Conservation (phyloP, 192 early-diverging fungal species). For the Pilaira anomala region DNA sequence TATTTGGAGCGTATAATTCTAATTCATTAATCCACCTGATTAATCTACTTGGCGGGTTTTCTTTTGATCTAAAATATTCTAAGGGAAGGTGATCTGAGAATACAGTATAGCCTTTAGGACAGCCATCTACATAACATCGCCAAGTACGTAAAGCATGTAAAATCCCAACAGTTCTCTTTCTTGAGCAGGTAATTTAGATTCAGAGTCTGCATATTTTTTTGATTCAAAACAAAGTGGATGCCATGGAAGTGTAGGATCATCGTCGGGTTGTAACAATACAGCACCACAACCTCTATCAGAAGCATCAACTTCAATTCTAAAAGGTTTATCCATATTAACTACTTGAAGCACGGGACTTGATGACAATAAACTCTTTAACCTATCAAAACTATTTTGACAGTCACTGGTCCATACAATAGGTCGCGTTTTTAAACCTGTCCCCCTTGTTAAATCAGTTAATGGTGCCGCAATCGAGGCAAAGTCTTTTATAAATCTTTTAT, state of each 20-base stretch:
- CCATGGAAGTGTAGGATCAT: background rate
- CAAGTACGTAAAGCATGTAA: slow-evolving; percentile 14
- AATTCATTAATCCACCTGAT: slow-evolving; percentile 6
- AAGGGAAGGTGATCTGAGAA: slow-evolving; percentile 11
- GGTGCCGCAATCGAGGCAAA: slow-evolving; percentile 20
- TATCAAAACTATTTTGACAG: slow-evolving; percentile 5
- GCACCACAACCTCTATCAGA: background rate
- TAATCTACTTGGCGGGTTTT: slow-evolving; percentile 1
- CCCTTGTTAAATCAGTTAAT: slow-evolving; percentile 6
- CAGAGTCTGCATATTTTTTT: slow-evolving; percentile 27
- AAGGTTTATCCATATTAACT: slow-evolving; percentile 7
- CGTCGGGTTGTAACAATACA: background rate
- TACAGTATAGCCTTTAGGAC: background rate
- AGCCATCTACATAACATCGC: slow-evolving; percentile 11
- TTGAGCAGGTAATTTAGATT: slow-evolving; percentile 33
- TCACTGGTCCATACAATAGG: slow-evolving; percentile 2
- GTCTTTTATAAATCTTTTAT: slow-evolving; percentile 17
- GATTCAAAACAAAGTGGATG: slow-evolving; percentile 36
- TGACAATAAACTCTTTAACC: background rate
- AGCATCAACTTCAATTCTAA: background rate
- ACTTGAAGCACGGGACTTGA: background rate
- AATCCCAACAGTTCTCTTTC: slow-evolving; percentile 18
- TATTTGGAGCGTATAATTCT: slow-evolving; percentile 10
- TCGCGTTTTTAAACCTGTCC: slow-evolving; percentile 1
- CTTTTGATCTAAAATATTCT: background rate